Percentiles rank a stretch among this genome's conserved stretches.
Evolutionary conservation across 164 flowering plant genomes (phyloP).

Genomic region (Cinnamomum micranthum): DNA sequence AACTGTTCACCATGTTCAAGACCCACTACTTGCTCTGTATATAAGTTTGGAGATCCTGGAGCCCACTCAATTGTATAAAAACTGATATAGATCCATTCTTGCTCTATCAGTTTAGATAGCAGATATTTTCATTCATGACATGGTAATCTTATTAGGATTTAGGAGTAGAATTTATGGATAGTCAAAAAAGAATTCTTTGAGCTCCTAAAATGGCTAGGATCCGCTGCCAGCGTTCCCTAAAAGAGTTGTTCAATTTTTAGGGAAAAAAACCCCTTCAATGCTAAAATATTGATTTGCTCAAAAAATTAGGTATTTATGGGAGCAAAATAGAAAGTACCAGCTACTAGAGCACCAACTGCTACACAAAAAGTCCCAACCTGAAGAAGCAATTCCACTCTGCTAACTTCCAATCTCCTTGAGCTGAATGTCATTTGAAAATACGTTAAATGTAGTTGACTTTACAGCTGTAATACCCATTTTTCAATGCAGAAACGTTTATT

Average conservation of each 20-base stretch:
- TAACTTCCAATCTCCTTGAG: conserved; percentile 93
- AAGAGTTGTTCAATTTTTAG: neutral
- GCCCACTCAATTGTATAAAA: no score
- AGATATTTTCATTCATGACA: neutral
- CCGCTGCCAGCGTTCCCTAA: neutral
- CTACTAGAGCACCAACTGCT: conserved; percentile 84
- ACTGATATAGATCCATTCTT: neutral
- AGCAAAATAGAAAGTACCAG: conserved; percentile 43
- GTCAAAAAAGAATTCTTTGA: no score
- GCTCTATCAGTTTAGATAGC: neutral
- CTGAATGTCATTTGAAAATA: conserved; percentile 37
- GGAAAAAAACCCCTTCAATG: neutral
- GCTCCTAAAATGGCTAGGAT: neutral
- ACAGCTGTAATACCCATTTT: neutral
- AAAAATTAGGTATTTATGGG: neutral
- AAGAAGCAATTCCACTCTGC: conserved; percentile 94
- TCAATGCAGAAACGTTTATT: no score
- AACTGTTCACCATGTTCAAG: no score
- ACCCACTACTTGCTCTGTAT: no score
- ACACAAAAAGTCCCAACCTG: conserved; percentile 95
- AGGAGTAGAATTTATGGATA: neutral
- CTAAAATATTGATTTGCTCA: no score
- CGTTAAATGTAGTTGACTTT: neutral
- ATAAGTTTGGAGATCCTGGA: no score
- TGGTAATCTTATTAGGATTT: neutral